A percentile compares a stretch with the other conserved stretches of the same genome.
Conservation (phyloP, 2,329 filamentous ascomycete species). For the Trichophyton verrucosum region DNA sequence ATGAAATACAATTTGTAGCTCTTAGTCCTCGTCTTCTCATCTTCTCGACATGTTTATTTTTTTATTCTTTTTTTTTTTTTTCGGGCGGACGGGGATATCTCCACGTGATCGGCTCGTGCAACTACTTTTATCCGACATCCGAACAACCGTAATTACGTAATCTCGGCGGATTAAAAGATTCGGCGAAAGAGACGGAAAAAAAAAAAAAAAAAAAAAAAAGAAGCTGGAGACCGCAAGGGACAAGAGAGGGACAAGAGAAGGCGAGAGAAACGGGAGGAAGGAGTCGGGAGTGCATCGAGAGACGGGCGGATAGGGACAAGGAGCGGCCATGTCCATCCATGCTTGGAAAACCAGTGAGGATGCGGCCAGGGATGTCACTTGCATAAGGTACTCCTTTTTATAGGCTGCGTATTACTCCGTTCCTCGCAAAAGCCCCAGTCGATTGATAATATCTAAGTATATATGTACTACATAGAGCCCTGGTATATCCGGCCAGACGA, state of each 20-base stretch:
- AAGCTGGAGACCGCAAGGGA: not conserved
- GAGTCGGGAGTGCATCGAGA: not conserved
- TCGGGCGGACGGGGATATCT: not conserved
- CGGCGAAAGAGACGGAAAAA: not conserved
- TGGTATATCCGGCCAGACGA: not conserved
- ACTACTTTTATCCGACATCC: not conserved
- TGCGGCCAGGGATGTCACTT: not conserved
- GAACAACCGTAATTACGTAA: not conserved
- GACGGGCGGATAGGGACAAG: not conserved
- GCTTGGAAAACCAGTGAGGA: not conserved
- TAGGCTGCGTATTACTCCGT: too few relatives aligned
- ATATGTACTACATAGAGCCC: not conserved
- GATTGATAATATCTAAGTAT: too few relatives aligned
- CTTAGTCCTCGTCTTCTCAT: not conserved
- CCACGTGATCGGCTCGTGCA: not conserved
- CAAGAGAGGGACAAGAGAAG: not conserved
- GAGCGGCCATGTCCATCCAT: not conserved
- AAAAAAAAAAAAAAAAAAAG: too few relatives aligned
- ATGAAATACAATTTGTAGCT: not conserved
- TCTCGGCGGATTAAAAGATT: not conserved
- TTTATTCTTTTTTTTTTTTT: not conserved
- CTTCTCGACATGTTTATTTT: not conserved
- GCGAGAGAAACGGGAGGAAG: not conserved
- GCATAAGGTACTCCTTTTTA: not conserved
- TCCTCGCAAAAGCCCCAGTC: too few relatives aligned